These are phyloP conservation scores for Scedosporium aurantiacum DNA, from an alignment of 2,329 filamentous ascomycete genomes.

Conservation along the genomic window DNA sequence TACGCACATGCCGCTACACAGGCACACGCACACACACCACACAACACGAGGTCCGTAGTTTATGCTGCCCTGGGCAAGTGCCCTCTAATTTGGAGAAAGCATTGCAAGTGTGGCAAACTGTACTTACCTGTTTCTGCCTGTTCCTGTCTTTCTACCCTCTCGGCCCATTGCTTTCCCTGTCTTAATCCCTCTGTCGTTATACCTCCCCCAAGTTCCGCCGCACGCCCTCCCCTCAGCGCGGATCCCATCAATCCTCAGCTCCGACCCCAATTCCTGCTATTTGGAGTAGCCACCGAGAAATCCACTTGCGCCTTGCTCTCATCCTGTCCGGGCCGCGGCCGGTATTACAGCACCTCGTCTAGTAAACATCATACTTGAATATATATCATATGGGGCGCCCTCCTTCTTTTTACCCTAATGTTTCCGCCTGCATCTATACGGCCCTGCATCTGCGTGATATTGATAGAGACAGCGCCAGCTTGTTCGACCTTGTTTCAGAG, in stretches of 20 bases:
- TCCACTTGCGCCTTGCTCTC: background rate
- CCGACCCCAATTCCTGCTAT: background rate
- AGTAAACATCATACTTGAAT: background rate
- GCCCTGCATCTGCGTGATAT: constrained; percentile 1
- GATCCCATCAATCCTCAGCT: background rate
- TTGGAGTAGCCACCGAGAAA: background rate
- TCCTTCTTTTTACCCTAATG: background rate
- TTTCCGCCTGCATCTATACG: background rate
- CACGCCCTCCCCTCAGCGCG: background rate
- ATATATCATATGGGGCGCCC: background rate
- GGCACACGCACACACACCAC: background rate
- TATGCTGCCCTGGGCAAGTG: background rate
- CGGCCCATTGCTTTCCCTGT: background rate
- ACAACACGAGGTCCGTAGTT: background rate
- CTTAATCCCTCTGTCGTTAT: background rate
- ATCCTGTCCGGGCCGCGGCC: background rate
- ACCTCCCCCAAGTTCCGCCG: background rate
- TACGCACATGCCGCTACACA: background rate
- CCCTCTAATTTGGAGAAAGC: background rate
- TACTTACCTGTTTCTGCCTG: background rate
- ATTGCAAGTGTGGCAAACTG: background rate
- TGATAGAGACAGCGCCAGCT: background rate
- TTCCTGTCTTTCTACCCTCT: background rate
- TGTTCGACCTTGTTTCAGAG: background rate
- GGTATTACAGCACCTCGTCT: background rate